A percentile compares a stretch with the other conserved stretches of the same genome.
phyloP scores from a whole-genome alignment of 768 basidiomycete species.

The Boletus speciosus region DNA sequence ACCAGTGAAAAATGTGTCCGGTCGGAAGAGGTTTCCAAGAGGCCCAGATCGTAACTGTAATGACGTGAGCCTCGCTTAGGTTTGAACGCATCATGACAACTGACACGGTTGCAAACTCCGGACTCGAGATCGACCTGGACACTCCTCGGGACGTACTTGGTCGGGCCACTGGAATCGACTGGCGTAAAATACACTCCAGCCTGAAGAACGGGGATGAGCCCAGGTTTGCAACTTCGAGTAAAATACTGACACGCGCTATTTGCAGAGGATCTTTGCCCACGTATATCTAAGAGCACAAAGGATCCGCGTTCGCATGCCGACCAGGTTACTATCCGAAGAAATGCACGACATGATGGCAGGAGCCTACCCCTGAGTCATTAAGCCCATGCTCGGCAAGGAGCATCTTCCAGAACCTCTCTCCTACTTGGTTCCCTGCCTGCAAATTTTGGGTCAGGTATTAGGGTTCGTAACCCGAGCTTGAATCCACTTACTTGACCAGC shows the following conservation, averaged over 20 bases:
- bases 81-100: conserved; percentile 22
- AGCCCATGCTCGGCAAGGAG: conserved; percentile 85
- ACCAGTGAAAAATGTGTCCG: conserved; percentile 77
- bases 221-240: not conserved
- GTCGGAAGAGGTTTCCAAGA: conserved; percentile 75
- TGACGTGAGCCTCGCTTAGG: conserved; percentile 1
- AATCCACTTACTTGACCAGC: conserved; percentile 58
- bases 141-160: conserved; percentile 86
- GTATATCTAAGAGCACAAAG: conserved; percentile 48
- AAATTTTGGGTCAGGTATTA: conserved; percentile 20
- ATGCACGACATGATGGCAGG: conserved; percentile 4
- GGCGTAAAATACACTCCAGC: conserved; percentile 82
- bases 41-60: conserved; percentile 62
- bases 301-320: conserved; percentile 8
- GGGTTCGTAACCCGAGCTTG: conserved; percentile 1
- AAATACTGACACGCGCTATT: conserved; percentile 59
- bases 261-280: conserved; percentile 71
- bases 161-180: conserved; percentile 45
- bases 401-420: conserved; percentile 87
- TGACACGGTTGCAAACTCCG: conserved; percentile 76
- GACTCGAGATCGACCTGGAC: conserved; percentile 89
- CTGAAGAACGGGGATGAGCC: conserved; percentile 33
- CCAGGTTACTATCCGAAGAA: conserved; percentile 14
- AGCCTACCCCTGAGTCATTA: conserved; percentile 59
- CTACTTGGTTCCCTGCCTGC: conserved; percentile 74